Evolutionary conservation across 1,139 yeast genomes (phyloP).

Genomic region (Suhomyces bokatorum): DNA sequence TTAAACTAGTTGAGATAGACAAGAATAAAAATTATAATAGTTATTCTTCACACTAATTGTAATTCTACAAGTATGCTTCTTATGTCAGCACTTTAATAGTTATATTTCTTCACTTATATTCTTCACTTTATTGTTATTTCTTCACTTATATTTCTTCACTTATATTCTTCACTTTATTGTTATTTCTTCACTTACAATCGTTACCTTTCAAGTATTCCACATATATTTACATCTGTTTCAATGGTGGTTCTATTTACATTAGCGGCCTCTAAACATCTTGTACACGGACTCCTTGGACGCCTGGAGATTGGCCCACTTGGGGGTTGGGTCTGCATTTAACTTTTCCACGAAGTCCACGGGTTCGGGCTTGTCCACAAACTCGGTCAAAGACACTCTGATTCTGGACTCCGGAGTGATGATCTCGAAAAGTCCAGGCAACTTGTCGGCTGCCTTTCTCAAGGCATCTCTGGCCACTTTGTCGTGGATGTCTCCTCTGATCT

Average conservation of each 20-base stretch:
- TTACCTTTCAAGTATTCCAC: too few species aligned
- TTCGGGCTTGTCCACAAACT: slow-evolving; percentile 43
- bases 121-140: too few species aligned
- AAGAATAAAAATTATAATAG: too few species aligned
- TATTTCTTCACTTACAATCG: too few species aligned
- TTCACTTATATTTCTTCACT: too few species aligned
- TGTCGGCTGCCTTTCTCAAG: slow-evolving; percentile 85
- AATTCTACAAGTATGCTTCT: neutral
- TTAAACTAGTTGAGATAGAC: too few species aligned
- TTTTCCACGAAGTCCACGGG: slow-evolving; percentile 56
- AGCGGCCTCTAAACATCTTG: slow-evolving; percentile 56
- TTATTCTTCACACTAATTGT: neutral
- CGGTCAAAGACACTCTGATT: slow-evolving; percentile 71
- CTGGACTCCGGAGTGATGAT: slow-evolving; percentile 67
- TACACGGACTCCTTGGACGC: slow-evolving; percentile 53
- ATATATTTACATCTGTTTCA: neutral
- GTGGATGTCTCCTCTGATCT: slow-evolving; percentile 77
- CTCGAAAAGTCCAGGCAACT: slow-evolving; percentile 90
- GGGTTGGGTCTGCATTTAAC: slow-evolving; percentile 64
- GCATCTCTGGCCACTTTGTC: slow-evolving; percentile 91
- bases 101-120: too few species aligned
- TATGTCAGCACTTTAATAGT: too few species aligned
- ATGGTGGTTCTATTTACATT: slow-evolving; percentile 4
- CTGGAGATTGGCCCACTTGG: slow-evolving; percentile 53
- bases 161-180: too few species aligned